phyloP scores from a whole-genome alignment of 2,329 filamentous ascomycete species.

The Elsinoe ampelina region DNA sequence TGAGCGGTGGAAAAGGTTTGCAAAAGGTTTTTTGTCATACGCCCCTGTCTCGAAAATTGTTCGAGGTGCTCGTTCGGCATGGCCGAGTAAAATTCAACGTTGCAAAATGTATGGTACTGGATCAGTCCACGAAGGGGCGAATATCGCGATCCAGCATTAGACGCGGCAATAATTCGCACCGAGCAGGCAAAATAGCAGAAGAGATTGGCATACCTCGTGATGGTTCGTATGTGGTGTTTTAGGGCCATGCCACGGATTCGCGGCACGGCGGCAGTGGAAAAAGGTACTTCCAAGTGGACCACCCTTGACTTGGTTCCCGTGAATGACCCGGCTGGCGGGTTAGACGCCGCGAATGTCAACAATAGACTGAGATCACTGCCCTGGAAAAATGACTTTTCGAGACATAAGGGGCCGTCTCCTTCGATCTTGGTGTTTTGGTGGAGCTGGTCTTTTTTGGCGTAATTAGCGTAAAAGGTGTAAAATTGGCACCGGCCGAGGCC shows the following conservation, averaged over 20 bases:
- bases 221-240: neutral
- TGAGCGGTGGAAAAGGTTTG: neutral
- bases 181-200: neutral
- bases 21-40: neutral
- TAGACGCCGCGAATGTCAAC: slow-evolving; percentile 3
- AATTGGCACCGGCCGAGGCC: too few relatives aligned
- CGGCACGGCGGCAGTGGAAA: slow-evolving; percentile 2
- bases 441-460: too few relatives aligned
- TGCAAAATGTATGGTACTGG: neutral
- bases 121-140: neutral
- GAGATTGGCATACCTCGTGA: neutral
- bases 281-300: neutral
- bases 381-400: neutral
- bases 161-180: neutral
- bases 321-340: slow-evolving; percentile 1
- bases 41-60: neutral
- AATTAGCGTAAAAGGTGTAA: too few relatives aligned
- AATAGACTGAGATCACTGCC: neutral
- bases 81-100: neutral
- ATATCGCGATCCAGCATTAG: neutral
- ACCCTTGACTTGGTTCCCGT: neutral
- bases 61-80: neutral
- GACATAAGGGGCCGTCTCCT: too few relatives aligned
- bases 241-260: neutral
- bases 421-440: too few relatives aligned